A percentile compares a stretch with the other conserved stretches of the same genome.
These are phyloP conservation scores for Aphanomyces stellatus DNA, from an alignment of 352 stramenopile genomes.

Conservation along the genomic window DNA sequence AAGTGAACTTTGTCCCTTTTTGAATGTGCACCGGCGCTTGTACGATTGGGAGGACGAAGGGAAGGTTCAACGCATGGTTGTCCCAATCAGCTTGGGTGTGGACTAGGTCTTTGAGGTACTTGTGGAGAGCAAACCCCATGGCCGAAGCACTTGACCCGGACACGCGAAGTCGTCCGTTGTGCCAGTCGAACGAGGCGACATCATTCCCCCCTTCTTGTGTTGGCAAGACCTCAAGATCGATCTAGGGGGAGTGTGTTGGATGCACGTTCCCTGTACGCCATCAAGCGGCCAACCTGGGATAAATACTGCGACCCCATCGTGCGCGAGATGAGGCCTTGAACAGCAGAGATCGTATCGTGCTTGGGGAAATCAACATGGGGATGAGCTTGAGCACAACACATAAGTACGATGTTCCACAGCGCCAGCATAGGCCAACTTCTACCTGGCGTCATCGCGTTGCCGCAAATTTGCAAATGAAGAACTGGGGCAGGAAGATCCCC, in stretches of 20 bases:
- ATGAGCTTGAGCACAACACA: not conserved
- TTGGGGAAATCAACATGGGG: constrained; percentile 14
- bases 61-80: constrained; percentile 56
- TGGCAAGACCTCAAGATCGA: constrained; percentile 39
- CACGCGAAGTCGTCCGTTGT: constrained; percentile 45
- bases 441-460: not conserved
- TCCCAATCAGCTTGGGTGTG: constrained; percentile 76
- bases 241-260: constrained; percentile 22
- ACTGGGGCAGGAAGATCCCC: too few relatives aligned
- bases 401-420: not conserved
- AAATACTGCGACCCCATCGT: constrained; percentile 42
- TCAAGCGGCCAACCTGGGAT: constrained; percentile 39
- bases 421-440: not conserved
- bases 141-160: constrained; percentile 45
- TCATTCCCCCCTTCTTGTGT: constrained; percentile 35
- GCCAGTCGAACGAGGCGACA: constrained; percentile 44
- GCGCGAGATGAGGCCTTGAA: constrained; percentile 48
- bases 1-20: constrained; percentile 67
- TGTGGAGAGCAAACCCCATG: constrained; percentile 65
- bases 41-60: constrained; percentile 38
- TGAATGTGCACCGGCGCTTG: constrained; percentile 25
- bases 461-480: too few relatives aligned
- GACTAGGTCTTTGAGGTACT: constrained; percentile 63
- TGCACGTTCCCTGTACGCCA: not conserved
- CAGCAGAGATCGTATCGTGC: constrained; percentile 43